Evolutionary conservation across 345 rosid genomes (phyloP).

Genomic region (Sonneratia caseolaris): DNA sequence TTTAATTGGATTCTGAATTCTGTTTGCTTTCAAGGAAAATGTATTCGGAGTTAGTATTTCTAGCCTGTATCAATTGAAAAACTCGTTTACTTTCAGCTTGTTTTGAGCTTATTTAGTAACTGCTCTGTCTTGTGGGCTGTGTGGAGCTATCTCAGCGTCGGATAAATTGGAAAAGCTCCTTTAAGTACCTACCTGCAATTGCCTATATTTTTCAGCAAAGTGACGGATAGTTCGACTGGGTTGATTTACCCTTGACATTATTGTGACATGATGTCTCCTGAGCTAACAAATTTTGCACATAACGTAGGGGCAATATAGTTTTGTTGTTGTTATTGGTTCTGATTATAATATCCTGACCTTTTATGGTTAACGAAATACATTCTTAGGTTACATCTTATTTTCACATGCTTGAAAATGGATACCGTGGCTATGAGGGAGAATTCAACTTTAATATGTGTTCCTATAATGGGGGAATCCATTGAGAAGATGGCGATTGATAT

Average conservation of each 20-base stretch:
- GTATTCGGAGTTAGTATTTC: background rate
- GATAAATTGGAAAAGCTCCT: no score
- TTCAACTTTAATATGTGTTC: slow-evolving; percentile 67
- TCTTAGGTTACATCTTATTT: slow-evolving; percentile 30
- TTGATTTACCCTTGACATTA: no score
- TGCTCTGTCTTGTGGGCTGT: background rate
- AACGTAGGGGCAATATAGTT: background rate
- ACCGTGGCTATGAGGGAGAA: slow-evolving; percentile 29
- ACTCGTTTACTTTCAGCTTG: no score
- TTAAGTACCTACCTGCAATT: no score
- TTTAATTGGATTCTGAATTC: background rate
- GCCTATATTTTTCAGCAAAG: no score
- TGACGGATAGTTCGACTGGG: no score
- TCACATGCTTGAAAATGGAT: slow-evolving; percentile 19
- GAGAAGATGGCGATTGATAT: slow-evolving; percentile 41
- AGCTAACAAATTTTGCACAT: background rate
- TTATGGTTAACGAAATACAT: background rate
- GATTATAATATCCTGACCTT: background rate
- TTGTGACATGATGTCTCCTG: no score
- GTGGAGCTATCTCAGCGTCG: background rate
- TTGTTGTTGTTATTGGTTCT: background rate
- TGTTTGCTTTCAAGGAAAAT: background rate
- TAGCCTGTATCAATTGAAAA: background rate
- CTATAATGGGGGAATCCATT: slow-evolving; percentile 61
- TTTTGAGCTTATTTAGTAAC: no score